Evolutionary conservation across 768 basidiomycete species (phyloP), one percentile per base, ranked within the genome.

Genomic region (Amanita pallidorosea): DNA sequence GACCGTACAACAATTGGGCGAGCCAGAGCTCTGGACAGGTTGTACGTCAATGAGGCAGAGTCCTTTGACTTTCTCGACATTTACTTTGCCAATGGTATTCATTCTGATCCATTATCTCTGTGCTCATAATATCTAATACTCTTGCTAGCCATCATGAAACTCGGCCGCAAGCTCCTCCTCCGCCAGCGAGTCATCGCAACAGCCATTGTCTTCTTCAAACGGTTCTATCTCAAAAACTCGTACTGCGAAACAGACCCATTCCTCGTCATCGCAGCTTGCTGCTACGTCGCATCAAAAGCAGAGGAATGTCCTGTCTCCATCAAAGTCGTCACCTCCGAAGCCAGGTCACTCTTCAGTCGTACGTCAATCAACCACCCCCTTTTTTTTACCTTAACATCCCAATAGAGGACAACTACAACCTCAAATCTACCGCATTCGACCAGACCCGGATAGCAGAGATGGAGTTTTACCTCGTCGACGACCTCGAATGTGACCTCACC

Each of bases 381-480:
- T 18, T 52, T 23, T 49, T 5, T 23, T 41, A 1, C 25, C 20
- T 31, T 47, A 35, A n/a, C 41, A 50, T 43, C n/a, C 22, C 29
- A 18, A 7, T 46, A 81, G 78, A 75, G 49, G 79, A 82, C 48
- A 81, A 80, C 17, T 88, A 88, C 59, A 79, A 75, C 4, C 71
- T 86, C 61, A 85, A 87, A 61, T 67, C 76, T n/a, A 95, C 96
- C 61, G 81, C 88, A 0, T 77, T 85, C 0, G 93, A 96, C 61
- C 87, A 94, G 59, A 79, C 85, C 9, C 93, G 91, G 61, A 72
- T 99, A 12, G 96, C 94, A 3, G 96, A 99, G 65, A 97, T 97
- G 94, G 95, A 98, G 63, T 98, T 98, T 69, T 98, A 95, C 68
- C 81, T 98, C 8, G 84, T 99, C 20, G 91, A 91, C 61, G 94